Evolutionary conservation across 305 asterid species (phyloP), one percentile per base, ranked within the genome.

Genomic region (Plantago rigida): DNA sequence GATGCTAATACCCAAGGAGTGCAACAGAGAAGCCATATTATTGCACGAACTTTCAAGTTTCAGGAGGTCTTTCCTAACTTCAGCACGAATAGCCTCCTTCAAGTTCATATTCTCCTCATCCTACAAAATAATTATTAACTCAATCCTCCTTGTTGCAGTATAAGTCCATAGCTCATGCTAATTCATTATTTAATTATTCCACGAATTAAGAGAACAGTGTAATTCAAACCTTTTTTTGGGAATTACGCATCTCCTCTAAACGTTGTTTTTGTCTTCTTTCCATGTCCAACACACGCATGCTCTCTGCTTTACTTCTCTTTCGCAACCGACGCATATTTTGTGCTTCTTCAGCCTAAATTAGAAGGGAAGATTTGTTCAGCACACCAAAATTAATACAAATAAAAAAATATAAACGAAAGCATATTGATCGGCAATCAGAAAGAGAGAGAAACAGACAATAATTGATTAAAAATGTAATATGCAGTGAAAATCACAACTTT

Each of bases 261-360:
- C 99, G 95, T 73, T 83, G 73, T 60, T 89, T 89, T 73, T 85
- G 96, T 75, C 99, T 87, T 76, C 82, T 82, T 81, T 93, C 94
- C 96, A 89, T 82, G 73, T 93, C 99, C 72, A 80, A 61, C 68
- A 83, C 39, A 24, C 97, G 97, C 84, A 78, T 54, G 64, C 67
- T 77, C 83, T 89, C 97, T 56, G 92, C 88, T 75, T 78, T 87
- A 79, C 13, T 67, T 75, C 94, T 81, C 87, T 84, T 93, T 64
- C 14, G 80, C 77, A 82, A 12, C 63, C 65, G 79, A 54, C 81
- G 74, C 74, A 69, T 59, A 6, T 45, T 71, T 66, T 80, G 82
- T 69, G 94, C 97, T 84, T 82, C 95, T 80, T 87, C 92, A 65
- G 97, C 94, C 99, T 92, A 73, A 45, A 78, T 60, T 67, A 47